Evolutionary conservation across 2,329 filamentous ascomycete species (phyloP).

Genomic region (Sporothrix pseudoabietina): DNA sequence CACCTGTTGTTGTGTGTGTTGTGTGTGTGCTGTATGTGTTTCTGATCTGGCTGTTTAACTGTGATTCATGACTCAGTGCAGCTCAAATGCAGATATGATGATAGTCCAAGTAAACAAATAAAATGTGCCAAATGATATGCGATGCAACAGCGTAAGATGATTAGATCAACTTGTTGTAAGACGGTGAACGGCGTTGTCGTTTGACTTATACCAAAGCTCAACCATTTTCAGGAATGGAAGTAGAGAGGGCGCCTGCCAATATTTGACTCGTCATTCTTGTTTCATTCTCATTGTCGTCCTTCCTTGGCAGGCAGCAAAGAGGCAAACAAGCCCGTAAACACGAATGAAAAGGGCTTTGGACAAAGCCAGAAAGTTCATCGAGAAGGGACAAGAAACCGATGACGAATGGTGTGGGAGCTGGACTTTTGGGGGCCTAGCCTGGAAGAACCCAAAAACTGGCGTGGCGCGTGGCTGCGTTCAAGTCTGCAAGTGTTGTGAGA

Average conservation of each 20-base stretch:
- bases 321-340: background rate
- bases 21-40: background rate
- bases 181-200: background rate
- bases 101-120: background rate
- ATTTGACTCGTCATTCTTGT: background rate
- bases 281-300: background rate
- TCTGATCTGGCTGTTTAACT: background rate
- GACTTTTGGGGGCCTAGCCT: conserved; percentile 9
- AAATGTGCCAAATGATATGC: too few relatives aligned
- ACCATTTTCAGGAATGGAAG: background rate
- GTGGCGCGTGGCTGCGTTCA: background rate
- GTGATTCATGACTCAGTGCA: background rate
- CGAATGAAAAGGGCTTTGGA: background rate
- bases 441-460: background rate
- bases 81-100: background rate
- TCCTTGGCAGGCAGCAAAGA: conserved; percentile 5
- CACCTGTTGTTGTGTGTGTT: background rate
- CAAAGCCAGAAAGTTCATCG: background rate
- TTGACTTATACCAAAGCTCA: background rate
- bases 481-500: background rate
- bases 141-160: background rate
- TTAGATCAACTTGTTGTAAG: background rate
- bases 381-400: conserved; percentile 1
- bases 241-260: background rate
- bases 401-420: conserved; percentile 14